Evolutionary conservation across 805 yeast species (phyloP), one percentile per base, ranked within the genome.

Genomic region (Sugiyamaella mastotermitis): DNA sequence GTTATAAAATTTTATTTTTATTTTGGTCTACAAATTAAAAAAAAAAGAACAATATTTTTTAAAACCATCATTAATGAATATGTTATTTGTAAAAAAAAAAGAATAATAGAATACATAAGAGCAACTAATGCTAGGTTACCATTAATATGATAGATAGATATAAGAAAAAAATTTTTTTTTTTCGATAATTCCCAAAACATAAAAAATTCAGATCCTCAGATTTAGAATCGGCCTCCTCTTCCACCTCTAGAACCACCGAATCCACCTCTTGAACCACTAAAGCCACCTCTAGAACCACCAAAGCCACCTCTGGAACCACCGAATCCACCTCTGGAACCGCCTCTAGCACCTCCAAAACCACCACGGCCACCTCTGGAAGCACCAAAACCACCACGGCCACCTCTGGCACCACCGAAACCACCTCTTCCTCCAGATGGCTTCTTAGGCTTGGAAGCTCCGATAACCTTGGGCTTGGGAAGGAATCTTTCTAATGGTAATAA

Each of bases 401-500:
- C 69, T 37, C 73, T 57, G 26, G 59, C 50, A 27, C 62, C 62
- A 26, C 60, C 53, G 29, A 65, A 51, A 14, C 76, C 74, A 36
- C 78, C 72, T 43, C 73, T 49, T 55, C 46, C 47, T 31, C 77
- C 74, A 43, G 78, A 76, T 42, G 74, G 70, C 30, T 72, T 68
- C 53, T 76, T 69, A 64, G 79, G 71, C 69, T 76, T 79, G 66
- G 71, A 80, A 61, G 82, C 82, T 48, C 95, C 92, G 33, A 76
- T 76, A 40, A 75, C 80, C 70, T 85, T 85, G 36, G 99, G 95
- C 68, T 90, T 86, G 49, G 99, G 99, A 64, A 92, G 71, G 69
- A 92, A 92, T 70, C 98, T 80, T 56, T 92, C 98, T 49, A 92
- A 68, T 32, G 99, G 99, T 50, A 92, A 76, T 51, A 92, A 72